These are phyloP conservation scores for Coprinopsis marcescibilis DNA, from an alignment of 768 basidiomycete genomes.

Conservation along the genomic window DNA sequence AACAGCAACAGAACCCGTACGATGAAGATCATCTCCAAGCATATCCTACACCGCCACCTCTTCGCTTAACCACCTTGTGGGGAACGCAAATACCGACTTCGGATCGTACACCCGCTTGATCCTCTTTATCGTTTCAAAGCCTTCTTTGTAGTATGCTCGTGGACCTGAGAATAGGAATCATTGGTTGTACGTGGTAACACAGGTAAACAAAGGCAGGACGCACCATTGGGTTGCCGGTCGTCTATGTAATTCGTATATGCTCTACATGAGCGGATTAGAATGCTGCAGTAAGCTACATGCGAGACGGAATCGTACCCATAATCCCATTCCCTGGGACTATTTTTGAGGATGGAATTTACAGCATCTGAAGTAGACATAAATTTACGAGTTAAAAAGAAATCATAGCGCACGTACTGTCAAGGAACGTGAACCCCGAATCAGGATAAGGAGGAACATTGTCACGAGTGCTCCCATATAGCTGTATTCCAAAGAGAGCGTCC, in stretches of 20 bases:
- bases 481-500: slow-evolving; percentile 27
- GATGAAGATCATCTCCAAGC: background rate
- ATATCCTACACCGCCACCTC: background rate
- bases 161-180: too few relatives aligned
- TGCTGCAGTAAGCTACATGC: background rate
- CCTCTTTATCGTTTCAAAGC: slow-evolving; percentile 25
- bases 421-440: slow-evolving; percentile 26
- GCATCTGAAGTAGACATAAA: slow-evolving; percentile 16
- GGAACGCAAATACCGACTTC: slow-evolving; percentile 33
- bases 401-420: slow-evolving; percentile 22
- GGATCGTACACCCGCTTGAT: slow-evolving; percentile 33
- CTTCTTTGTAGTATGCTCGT: slow-evolving; percentile 26
- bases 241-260: slow-evolving; percentile 39
- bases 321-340: slow-evolving; percentile 23
- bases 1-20: background rate
- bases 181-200: slow-evolving; percentile 20
- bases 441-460: slow-evolving; percentile 25
- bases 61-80: slow-evolving; percentile 11
- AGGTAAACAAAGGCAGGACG: slow-evolving; percentile 7
- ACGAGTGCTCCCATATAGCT: slow-evolving; percentile 29
- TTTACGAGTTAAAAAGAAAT: background rate
- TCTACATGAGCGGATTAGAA: slow-evolving; percentile 7
- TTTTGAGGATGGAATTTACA: slow-evolving; percentile 20
- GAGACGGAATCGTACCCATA: background rate
- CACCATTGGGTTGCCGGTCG: slow-evolving; percentile 25